Evolutionary conservation across 2,329 filamentous ascomycete species (phyloP).

Genomic region (Microascus cirrosus): DNA sequence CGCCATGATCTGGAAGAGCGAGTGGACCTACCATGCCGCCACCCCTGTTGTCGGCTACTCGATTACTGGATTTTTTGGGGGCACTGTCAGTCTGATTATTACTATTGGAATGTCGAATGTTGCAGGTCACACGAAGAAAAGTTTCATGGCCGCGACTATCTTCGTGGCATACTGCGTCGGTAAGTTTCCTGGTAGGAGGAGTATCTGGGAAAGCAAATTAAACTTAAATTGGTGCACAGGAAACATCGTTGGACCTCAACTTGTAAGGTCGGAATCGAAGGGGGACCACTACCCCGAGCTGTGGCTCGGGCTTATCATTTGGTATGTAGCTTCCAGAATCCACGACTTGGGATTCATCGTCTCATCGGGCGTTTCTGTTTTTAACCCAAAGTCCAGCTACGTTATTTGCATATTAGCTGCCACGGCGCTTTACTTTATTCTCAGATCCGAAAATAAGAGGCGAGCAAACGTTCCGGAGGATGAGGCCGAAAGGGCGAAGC

Average conservation of each 20-base stretch:
- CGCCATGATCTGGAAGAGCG: constrained; percentile 60
- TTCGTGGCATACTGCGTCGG: constrained; percentile 68
- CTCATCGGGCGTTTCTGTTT: neutral
- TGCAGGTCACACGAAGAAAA: constrained; percentile 68
- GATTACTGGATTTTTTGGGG: constrained; percentile 62
- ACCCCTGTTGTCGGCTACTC: constrained; percentile 61
- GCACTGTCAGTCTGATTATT: constrained; percentile 50
- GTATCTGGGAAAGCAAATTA: neutral
- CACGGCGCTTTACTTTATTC: constrained; percentile 42
- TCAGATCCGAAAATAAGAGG: constrained; percentile 46
- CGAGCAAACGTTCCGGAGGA: constrained; percentile 37
- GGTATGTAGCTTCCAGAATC: constrained; percentile 23
- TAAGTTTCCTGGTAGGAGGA: neutral
- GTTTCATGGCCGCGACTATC: constrained; percentile 60
- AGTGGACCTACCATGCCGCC: constrained; percentile 52
- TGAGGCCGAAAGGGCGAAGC: constrained; percentile 48
- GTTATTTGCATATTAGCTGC: constrained; percentile 54
- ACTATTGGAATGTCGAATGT: constrained; percentile 53
- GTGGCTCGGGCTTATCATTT: constrained; percentile 58
- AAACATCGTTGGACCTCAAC: constrained; percentile 65
- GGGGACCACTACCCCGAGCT: constrained; percentile 57
- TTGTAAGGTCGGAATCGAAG: constrained; percentile 57
- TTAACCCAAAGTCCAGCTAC: constrained; percentile 33
- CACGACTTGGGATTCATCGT: neutral
- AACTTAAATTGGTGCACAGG: neutral